These are phyloP conservation scores for Beauveria pseudobassiana DNA, from an alignment of 2,329 filamentous ascomycete genomes.

Conservation along the genomic window DNA sequence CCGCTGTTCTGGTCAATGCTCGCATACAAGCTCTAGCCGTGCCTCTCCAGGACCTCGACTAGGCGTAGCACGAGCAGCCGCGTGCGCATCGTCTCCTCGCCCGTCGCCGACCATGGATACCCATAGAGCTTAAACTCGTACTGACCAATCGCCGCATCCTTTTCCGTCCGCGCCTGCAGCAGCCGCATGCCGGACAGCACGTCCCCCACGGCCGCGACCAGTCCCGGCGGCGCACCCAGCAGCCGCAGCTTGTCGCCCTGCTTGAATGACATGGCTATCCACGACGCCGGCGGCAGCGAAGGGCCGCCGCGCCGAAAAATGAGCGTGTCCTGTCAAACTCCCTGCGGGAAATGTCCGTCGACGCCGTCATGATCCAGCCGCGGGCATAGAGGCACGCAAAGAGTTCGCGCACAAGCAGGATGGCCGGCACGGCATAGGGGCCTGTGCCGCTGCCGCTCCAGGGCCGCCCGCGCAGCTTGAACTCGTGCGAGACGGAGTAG, in stretches of 20 bases:
- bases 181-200: neutral
- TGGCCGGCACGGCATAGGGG: conserved; percentile 2
- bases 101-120: conserved; percentile 1
- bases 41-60: conserved; percentile 5
- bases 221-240: conserved; percentile 4
- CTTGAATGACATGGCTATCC: conserved; percentile 8
- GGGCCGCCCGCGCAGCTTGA: conserved; percentile 10
- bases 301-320: conserved; percentile 2
- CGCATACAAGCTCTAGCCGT: conserved; percentile 10
- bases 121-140: conserved; percentile 6
- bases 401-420: conserved; percentile 7
- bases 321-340: conserved; percentile 9
- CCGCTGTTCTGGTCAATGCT: conserved; percentile 11
- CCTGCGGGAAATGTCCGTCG: conserved; percentile 9
- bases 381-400: conserved; percentile 5
- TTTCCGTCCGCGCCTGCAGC: neutral
- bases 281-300: neutral
- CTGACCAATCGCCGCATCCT: neutral
- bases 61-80: conserved; percentile 6
- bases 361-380: conserved; percentile 11
- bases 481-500: conserved; percentile 6
- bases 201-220: neutral
- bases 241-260: conserved; percentile 8
- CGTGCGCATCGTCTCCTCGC: conserved; percentile 3
- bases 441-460: conserved; percentile 6